phyloP scores from a whole-genome alignment of 2,329 filamentous ascomycete species.

The Fusarium pseudonygamai region DNA sequence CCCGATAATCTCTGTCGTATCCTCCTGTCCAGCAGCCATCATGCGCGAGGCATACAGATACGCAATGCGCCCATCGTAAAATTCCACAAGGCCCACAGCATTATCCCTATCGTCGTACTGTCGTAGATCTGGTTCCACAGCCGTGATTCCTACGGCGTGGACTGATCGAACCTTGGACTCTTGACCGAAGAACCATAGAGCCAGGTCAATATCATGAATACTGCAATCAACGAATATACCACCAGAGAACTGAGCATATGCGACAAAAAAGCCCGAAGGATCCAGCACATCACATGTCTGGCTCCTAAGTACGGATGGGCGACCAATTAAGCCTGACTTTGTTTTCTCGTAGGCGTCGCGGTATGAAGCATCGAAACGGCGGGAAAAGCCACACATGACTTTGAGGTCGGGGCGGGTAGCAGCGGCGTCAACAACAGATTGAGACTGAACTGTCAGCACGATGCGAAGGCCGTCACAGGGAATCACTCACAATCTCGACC shows the following conservation, averaged over 20 bases:
- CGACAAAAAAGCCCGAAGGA: constrained; percentile 72
- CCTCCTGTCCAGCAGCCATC: constrained; percentile 75
- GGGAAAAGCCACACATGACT: constrained; percentile 58
- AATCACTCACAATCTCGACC: constrained; percentile 36
- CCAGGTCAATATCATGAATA: constrained; percentile 69
- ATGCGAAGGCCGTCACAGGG: background rate
- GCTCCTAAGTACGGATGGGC: constrained; percentile 67
- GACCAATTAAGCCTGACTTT: constrained; percentile 64
- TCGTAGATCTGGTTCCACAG: constrained; percentile 41
- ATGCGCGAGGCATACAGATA: constrained; percentile 72
- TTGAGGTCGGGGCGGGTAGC: constrained; percentile 64
- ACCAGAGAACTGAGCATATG: constrained; percentile 70
- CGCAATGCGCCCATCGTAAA: constrained; percentile 69
- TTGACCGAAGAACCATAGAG: constrained; percentile 45
- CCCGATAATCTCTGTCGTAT: constrained; percentile 73
- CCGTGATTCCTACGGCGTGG: constrained; percentile 43
- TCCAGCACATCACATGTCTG: constrained; percentile 76
- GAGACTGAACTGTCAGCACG: background rate
- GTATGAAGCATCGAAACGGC: constrained; percentile 56
- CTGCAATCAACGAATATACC: constrained; percentile 78
- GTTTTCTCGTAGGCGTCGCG: constrained; percentile 65
- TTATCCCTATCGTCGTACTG: constrained; percentile 45
- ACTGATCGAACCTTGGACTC: constrained; percentile 42
- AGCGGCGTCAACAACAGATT: constrained; percentile 23
- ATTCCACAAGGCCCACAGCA: constrained; percentile 68